These are phyloP conservation scores for Yamagishiella unicocca DNA, from an alignment of 139 green algal species.

Conservation along the genomic window DNA sequence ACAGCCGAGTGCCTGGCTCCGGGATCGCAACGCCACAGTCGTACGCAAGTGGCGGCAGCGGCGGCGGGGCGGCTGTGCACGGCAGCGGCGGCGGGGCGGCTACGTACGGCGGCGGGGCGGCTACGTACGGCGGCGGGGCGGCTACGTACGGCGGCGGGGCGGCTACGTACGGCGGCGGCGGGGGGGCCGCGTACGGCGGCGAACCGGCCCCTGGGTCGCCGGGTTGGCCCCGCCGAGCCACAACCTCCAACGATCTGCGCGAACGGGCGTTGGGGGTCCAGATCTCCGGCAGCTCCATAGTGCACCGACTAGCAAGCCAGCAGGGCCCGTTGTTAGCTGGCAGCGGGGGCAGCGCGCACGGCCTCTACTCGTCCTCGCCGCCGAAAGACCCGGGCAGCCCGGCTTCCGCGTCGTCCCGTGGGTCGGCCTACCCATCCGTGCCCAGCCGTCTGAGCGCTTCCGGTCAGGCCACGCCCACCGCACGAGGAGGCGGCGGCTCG, in stretches of 20 bases:
- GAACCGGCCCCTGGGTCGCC: neutral
- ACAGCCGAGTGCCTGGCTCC: neutral
- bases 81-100: neutral
- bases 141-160: neutral
- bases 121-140: neutral
- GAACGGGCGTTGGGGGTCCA: neutral
- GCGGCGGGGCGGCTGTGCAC: too few species aligned
- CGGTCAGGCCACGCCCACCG: neutral
- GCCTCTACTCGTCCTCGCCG: neutral
- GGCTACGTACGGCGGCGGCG: neutral
- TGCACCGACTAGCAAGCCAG: constrained; percentile 14
- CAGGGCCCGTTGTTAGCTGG: neutral
- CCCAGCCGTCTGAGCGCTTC: constrained; percentile 27
- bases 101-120: neutral
- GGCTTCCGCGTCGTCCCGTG: neutral
- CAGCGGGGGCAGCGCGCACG: neutral
- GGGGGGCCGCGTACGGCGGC: neutral
- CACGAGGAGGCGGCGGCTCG: neutral
- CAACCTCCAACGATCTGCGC: constrained; percentile 14
- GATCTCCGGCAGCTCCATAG: neutral
- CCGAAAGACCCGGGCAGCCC: constrained; percentile 24
- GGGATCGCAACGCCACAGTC: neutral
- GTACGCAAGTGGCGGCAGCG: too few species aligned
- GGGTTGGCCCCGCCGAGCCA: neutral
- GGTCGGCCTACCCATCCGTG: neutral